Evolutionary conservation across 306 rosid species (phyloP), one percentile per base, ranked within the genome.

Genomic region (Gillenia trifoliata): DNA sequence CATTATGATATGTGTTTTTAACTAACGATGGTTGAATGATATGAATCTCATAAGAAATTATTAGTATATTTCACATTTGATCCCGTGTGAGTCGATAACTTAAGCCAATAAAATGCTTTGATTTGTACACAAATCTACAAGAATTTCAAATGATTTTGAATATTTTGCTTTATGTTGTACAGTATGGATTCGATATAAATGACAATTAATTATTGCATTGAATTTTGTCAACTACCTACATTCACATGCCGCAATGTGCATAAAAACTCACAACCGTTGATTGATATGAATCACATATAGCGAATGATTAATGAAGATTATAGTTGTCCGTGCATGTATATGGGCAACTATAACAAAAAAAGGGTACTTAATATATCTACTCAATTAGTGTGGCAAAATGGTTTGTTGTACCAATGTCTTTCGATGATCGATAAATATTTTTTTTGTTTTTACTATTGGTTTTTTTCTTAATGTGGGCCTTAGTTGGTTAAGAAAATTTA

Each of bases 1-100:
- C 3, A 5, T 54, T 19, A 22, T 0, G 0, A 8, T 54, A 22
- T 10, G 0, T 0, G 1, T n/a, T n/a, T n/a, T 54, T 54, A 54
- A n/a, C 28, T n/a, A 0, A 54, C 2, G 0, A n/a, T 0, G 4
- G 5, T 7, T 54, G 60, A n/a, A 20, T 1, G 2, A n/a, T 0
- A 0, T 10, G 11, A 54, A 54, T 54, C 60, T 54, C 5, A 0
- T 20, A 2, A 7, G 25, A 54, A 15, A 15, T 45, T 45, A 15
- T 0, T 54, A 49, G 26, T 54, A 11, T 54, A 49, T 4, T 49
- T 16, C 5, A 10, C 10, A 54, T 1, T 19, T 54, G 60, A 0
- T 0, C 4, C 0, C 25, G 0, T 52, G 5, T 54, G 5, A 15
- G 52, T 45, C 20, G 2, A 0, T 45, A 45, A 45, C 20, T 45